Conservation (phyloP, 768 basidiomycete genomes). For the Panaeolus cyanescens region DNA sequence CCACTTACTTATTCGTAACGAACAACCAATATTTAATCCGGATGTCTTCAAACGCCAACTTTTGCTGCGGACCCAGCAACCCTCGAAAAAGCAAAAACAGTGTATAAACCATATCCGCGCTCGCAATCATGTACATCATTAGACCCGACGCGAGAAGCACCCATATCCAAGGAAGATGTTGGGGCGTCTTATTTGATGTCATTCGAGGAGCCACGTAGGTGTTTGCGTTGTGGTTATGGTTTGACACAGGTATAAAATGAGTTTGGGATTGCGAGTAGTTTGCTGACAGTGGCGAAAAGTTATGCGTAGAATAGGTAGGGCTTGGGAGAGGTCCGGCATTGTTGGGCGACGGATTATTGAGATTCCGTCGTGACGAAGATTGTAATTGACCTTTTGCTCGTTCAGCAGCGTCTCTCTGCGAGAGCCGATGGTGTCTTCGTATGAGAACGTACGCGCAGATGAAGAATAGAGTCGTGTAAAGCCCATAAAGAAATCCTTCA, state of each 20-base stretch:
- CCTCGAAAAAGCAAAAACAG: constrained; percentile 25
- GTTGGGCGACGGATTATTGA: neutral
- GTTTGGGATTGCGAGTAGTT: neutral
- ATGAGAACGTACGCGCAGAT: constrained; percentile 31
- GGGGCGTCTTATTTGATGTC: neutral
- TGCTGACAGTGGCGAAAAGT: neutral
- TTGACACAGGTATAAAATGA: neutral
- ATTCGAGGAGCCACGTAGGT: neutral
- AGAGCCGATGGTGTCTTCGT: constrained; percentile 19
- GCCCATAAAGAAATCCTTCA: constrained; percentile 18
- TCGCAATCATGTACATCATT: constrained; percentile 31
- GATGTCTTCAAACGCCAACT: constrained; percentile 16
- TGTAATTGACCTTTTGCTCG: neutral
- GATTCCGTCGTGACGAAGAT: neutral
- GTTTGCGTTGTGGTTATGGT: neutral
- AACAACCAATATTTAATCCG: constrained; percentile 32
- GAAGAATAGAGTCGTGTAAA: constrained; percentile 33
- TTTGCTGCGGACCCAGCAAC: constrained; percentile 9
- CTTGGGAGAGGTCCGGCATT: neutral
- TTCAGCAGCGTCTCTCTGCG: constrained; percentile 1
- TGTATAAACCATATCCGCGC: constrained; percentile 28
- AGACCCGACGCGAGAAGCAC: constrained; percentile 26
- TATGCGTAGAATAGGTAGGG: neutral
- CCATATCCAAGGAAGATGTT: constrained; percentile 9
- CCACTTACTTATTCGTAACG: constrained; percentile 33